Base-by-base conservation (phyloP, 768 basidiomycete species). In the Naematelia aurantialba region DNA sequence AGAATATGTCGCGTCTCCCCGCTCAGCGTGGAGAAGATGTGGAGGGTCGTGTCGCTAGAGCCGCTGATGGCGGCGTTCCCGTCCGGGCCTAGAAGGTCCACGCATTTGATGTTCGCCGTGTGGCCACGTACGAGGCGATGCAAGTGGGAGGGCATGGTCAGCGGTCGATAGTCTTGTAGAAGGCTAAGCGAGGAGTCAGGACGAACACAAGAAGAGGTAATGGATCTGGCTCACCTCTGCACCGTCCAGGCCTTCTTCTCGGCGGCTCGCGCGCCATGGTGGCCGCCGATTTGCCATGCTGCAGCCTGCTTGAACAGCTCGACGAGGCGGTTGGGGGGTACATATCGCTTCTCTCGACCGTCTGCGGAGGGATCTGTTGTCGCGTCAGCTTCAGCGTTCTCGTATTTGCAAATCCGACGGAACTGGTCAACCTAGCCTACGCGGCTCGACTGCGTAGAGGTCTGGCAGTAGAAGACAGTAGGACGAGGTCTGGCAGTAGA, bases 11-110 rank as follows among this genome's bases (percentile, higher is more conserved):
- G 59, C 11, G 58, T 46, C 10, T 26, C 12, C 2, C 65, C 66
- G 12, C 59, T 59, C 5, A 45, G 25, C 3, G 66, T 68, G 1
- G 67, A 66, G 45, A 67, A 67, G 54, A 77, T 69, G 11, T 68
- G 63, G 3, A 77, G 56, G 2, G 76, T 75, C 2, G 61, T 58
- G 54, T 77, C 76, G 61, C 74, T 77, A 5, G 74, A 68, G 2
- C 76, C 76, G 45, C 72, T 74, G 27, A 70, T 67, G 17, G 66
- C 63, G 4, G 65, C 57, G 11, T 52, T 44, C 1, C 59, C 66
- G 3, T 63, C 48, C 1, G 48, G n/a, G 11, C 61, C 63, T 24
- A 77, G 46, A 45, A 70, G 61, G 13, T 57, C 59, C 0, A 75
- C 61, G 55, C 67, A 69, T 60, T 77, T 77, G 29, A 77, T 58